These are phyloP conservation scores for Leccinum uliginosum DNA, from an alignment of 768 basidiomycete species.

Conservation along the genomic window DNA sequence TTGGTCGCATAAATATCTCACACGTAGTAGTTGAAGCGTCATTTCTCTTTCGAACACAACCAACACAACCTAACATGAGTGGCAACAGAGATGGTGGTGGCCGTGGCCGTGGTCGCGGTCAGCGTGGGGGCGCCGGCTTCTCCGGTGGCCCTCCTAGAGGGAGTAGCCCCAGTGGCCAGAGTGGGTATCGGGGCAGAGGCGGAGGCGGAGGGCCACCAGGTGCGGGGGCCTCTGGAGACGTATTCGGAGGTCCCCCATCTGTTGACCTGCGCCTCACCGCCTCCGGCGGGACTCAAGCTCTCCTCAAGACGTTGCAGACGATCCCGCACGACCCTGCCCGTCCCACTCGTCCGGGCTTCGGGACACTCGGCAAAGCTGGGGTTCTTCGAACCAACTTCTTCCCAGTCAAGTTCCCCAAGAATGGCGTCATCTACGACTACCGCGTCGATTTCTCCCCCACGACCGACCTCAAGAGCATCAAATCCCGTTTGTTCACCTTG, in stretches of 20 bases:
- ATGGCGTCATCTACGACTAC: slow-evolving; percentile 41
- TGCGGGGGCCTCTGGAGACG: slow-evolving; percentile 25
- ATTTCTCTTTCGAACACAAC: background rate
- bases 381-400: slow-evolving; percentile 51
- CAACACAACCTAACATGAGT: slow-evolving; percentile 14
- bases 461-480: slow-evolving; percentile 35
- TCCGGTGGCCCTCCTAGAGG: slow-evolving; percentile 1
- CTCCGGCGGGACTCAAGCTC: slow-evolving; percentile 15
- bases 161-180: slow-evolving; percentile 6
- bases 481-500: slow-evolving; percentile 38
- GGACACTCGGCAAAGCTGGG: slow-evolving; percentile 35
- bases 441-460: slow-evolving; percentile 35
- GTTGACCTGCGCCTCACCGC: slow-evolving; percentile 33
- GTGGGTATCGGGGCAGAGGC: slow-evolving; percentile 21
- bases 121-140: background rate
- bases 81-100: slow-evolving; percentile 6
- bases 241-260: slow-evolving; percentile 29
- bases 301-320: slow-evolving; percentile 28
- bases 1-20: background rate
- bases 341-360: slow-evolving; percentile 46
- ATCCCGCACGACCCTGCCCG: slow-evolving; percentile 31
- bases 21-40: background rate
- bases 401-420: slow-evolving; percentile 37
- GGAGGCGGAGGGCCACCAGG: slow-evolving; percentile 25
- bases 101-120: slow-evolving; percentile 20